Conservation (phyloP, 2,329 filamentous ascomycete species). For the Xylariaceae sp. region DNA sequence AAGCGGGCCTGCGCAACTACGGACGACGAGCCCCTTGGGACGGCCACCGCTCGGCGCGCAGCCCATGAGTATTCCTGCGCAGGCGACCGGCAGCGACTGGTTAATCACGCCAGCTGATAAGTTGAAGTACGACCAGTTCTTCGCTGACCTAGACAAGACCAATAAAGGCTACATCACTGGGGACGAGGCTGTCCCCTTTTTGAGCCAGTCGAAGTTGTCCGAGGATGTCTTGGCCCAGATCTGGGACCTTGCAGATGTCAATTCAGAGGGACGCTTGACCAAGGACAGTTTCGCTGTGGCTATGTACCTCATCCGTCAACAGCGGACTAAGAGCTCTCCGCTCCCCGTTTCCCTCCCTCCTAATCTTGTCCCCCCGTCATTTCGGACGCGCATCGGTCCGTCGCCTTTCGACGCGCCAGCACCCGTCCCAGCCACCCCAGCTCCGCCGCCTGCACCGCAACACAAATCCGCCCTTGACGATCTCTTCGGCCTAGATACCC, state of each 20-base stretch:
- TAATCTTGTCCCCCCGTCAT: conserved; percentile 77
- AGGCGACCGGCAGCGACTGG: conserved; percentile 61
- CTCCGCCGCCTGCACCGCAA: conserved; percentile 34
- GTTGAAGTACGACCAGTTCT: conserved; percentile 79
- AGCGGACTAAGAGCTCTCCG: conserved; percentile 65
- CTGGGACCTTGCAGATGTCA: conserved; percentile 95
- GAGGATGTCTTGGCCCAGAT: conserved; percentile 90
- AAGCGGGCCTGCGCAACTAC: conserved; percentile 61
- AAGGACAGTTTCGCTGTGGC: conserved; percentile 93
- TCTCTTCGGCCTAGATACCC: conserved; percentile 83
- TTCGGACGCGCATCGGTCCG: conserved; percentile 57
- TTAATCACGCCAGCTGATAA: conserved; percentile 79
- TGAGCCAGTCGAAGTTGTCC: conserved; percentile 83
- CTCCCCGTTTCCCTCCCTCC: conserved; percentile 74
- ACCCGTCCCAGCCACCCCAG: conserved; percentile 19
- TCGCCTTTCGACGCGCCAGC: conserved; percentile 47
- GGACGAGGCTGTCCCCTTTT: conserved; percentile 89
- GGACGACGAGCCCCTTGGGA: conserved; percentile 55
- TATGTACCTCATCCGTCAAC: conserved; percentile 93
- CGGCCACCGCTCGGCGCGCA: conserved; percentile 44
- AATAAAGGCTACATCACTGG: conserved; percentile 82
- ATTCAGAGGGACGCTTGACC: conserved; percentile 77
- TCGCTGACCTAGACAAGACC: conserved; percentile 73
- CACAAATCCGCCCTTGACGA: conserved; percentile 86
- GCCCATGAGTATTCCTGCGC: conserved; percentile 30